Evolutionary conservation across 2,329 filamentous ascomycete genomes (phyloP).

Genomic region (Colletotrichum sp.): DNA sequence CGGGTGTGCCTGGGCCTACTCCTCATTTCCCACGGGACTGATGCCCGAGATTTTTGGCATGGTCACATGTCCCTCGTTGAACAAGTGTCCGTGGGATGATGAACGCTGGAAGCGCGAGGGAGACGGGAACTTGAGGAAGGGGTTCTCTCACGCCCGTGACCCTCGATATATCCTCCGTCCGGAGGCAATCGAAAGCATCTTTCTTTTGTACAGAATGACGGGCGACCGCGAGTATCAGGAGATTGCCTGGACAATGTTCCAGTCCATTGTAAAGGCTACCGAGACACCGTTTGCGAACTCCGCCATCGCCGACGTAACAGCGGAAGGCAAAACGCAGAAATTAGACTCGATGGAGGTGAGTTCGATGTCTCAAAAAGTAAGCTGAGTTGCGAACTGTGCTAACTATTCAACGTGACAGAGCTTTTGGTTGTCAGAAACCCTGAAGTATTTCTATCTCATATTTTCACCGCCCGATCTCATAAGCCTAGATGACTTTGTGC

Average conservation of each 20-base stretch:
- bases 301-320: conserved; percentile 55
- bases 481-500: conserved; percentile 71
- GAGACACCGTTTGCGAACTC: conserved; percentile 52
- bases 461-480: conserved; percentile 68
- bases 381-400: not conserved
- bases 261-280: conserved; percentile 49
- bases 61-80: conserved; percentile 38
- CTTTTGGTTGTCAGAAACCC: conserved; percentile 76
- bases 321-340: conserved; percentile 40
- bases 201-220: conserved; percentile 59
- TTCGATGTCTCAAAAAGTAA: conserved; percentile 25
- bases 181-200: conserved; percentile 58
- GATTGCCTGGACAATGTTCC: conserved; percentile 59
- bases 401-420: conserved; percentile 47
- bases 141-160: conserved; percentile 67
- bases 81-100: conserved; percentile 54
- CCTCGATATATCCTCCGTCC: conserved; percentile 56
- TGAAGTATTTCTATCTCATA: conserved; percentile 78
- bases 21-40: conserved; percentile 50
- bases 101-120: conserved; percentile 24
- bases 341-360: conserved; percentile 44
- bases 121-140: conserved; percentile 43
- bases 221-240: conserved; percentile 52
- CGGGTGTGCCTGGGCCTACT: conserved; percentile 57
- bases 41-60: conserved; percentile 57